Base-by-base conservation (phyloP, 495 filamentous ascomycete genomes). In the Hypoxylon crocopeplum region DNA sequence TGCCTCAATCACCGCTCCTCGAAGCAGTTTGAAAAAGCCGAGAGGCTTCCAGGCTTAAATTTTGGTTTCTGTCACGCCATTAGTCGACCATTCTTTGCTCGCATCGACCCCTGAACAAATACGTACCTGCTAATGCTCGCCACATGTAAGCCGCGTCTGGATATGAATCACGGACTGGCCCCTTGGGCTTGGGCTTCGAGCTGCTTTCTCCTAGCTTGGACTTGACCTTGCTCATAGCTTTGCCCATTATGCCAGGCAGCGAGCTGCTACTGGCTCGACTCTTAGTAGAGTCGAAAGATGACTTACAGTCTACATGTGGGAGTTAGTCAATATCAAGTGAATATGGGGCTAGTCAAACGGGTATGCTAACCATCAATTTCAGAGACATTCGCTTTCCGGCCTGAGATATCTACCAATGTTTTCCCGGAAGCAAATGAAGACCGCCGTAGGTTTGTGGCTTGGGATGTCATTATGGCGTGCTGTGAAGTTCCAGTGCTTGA, bases 81-180 rank as follows among this genome's bases (percentile, higher is more conserved):
- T 34, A 63, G 47, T 39, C 12, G 24, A 24, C 12, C 7, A 11
- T 10, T 2, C 0, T 17, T 11, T 24, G n/a, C 16, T n/a, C 0
- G 8, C 5, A 20, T 17, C 27, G 2, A n/a, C n/a, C n/a, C n/a
- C n/a, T n/a, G 2, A 17, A 20, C 7, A 24, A 8, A 22, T 4
- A 1, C 59, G 47, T 55, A 64, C 61, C 61, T 16, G 50, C 61
- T 7, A 64, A 25, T 24, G 55, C 24, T 37, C 20, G 49, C 61
- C 55, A 64, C 61, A 64, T 64, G 24, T 33, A 59, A 4, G 2
- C 5, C 0, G 46, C 47, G 21, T 64, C 61, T 13, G 61, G 61
- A 8, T 64, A 64, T 5, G 20, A 29, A 24, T 52, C 46, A 5
- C 1, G 2, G 5, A 1, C 49, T 3, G 20, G 50, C 0, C 7